Evolutionary conservation across 164 flowering plant species (phyloP).

Genomic region (Stephania yunnanensis): DNA sequence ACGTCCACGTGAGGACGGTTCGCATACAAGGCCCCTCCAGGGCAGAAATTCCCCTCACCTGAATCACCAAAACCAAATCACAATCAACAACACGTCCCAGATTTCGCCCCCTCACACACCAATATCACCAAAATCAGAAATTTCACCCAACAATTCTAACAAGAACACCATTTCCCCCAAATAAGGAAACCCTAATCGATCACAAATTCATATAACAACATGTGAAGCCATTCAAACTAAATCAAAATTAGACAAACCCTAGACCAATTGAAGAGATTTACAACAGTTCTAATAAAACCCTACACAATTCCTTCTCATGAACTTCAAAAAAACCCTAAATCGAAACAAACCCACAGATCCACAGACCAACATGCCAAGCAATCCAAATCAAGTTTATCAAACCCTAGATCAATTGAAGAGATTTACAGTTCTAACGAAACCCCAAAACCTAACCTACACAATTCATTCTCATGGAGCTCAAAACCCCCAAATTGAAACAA

Average conservation of each 20-base stretch:
- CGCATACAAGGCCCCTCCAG: conserved; percentile 22
- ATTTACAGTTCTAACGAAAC: no score
- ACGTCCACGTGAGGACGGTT: conserved; percentile 25
- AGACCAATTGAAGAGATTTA: no score
- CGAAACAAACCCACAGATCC: neutral
- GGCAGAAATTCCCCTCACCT: conserved; percentile 29
- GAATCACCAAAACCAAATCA: conserved; percentile 10
- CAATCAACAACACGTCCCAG: neutral
- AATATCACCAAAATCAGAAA: neutral
- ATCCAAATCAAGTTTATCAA: neutral
- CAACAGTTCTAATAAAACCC: neutral
- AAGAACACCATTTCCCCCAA: neutral
- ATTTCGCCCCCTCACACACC: neutral
- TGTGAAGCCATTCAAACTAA: no score
- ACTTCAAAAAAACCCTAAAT: neutral
- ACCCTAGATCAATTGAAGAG: no score
- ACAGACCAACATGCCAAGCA: neutral
- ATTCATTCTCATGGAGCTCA: neutral
- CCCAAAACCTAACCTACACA: no score
- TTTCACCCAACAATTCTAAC: neutral
- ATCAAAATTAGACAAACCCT: no score
- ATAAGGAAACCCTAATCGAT: no score
- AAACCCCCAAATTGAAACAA: neutral
- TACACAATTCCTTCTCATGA: no score
- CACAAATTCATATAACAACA: no score